Evolutionary conservation across 805 yeast species (phyloP).

Genomic region (Tetrapisispora namnaoensis): DNA sequence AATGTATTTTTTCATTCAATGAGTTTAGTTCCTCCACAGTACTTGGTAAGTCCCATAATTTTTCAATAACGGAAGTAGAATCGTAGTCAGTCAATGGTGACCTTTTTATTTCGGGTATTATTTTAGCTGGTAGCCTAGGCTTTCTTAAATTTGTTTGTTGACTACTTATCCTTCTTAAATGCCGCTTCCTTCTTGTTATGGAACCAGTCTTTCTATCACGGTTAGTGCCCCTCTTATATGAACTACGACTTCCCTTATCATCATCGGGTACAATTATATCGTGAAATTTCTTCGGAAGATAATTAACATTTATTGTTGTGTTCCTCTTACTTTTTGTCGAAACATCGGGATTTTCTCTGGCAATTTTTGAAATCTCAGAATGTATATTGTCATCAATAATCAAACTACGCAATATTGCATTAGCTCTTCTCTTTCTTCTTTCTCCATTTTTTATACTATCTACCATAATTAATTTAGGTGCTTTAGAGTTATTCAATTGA

Average conservation of each 20-base stretch:
- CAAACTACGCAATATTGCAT: constrained; percentile 10
- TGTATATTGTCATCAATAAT: constrained; percentile 21
- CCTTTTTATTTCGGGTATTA: neutral
- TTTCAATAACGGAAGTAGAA: neutral
- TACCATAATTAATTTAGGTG: neutral
- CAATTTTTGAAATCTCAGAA: constrained; percentile 9
- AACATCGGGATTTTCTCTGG: constrained; percentile 2
- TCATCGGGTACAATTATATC: neutral
- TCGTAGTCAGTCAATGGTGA: neutral
- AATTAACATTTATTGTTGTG: constrained; percentile 2
- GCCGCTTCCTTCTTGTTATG: neutral
- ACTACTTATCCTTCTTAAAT: neutral
- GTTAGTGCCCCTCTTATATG: neutral
- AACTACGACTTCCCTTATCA: neutral
- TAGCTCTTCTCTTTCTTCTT: neutral
- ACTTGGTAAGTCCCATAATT: neutral
- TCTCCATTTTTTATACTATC: neutral
- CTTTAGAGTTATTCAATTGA: neutral
- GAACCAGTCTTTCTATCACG: neutral
- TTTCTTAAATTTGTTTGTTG: neutral
- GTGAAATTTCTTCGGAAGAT: neutral
- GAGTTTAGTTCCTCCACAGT: constrained; percentile 11
- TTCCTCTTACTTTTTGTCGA: constrained; percentile 2
- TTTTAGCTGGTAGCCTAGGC: neutral
- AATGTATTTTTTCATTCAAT: constrained; percentile 21